Evolutionary conservation across 495 filamentous ascomycete genomes (phyloP).

Genomic region (Astrothelium subdiscretum): DNA sequence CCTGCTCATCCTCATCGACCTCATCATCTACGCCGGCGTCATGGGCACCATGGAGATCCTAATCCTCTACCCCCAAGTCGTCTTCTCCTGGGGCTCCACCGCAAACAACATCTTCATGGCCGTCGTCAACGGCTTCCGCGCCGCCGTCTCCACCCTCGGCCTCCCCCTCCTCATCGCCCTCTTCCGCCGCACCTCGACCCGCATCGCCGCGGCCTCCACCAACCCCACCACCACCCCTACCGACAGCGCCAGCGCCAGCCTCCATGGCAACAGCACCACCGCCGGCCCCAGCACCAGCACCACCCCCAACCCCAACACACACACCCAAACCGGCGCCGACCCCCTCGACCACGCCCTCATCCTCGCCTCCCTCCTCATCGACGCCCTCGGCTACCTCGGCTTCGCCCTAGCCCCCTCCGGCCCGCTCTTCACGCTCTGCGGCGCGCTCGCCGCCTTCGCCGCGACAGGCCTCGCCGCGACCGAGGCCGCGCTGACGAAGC

Average conservation of each 20-base stretch:
- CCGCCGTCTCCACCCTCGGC: conserved; percentile 1
- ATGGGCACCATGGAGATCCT: conserved; percentile 3
- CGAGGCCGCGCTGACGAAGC: conserved; percentile 7
- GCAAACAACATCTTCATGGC: conserved; percentile 5
- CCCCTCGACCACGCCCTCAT: conserved; percentile 3
- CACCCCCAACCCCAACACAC: not conserved
- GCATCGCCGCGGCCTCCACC: not conserved
- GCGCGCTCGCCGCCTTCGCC: conserved; percentile 4
- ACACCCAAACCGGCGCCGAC: not conserved
- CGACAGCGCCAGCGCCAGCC: not conserved
- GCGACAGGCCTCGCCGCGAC: conserved; percentile 5
- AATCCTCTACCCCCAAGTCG: conserved; percentile 4
- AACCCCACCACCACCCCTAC: not conserved
- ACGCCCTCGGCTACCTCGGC: conserved; percentile 5
- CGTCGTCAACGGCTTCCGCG: conserved; percentile 4
- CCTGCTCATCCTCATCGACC: conserved; percentile 1
- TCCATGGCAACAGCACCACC: not conserved
- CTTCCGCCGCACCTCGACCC: not conserved
- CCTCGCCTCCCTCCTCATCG: not conserved
- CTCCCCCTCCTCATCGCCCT: conserved; percentile 3
- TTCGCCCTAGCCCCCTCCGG: conserved; percentile 5
- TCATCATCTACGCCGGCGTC: conserved; percentile 1
- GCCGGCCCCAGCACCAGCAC: not conserved
- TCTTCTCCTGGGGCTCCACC: conserved; percentile 1
- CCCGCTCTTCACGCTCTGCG: conserved; percentile 4